phyloP scores from a whole-genome alignment of 306 rosid species.

The Prunus mira region DNA sequence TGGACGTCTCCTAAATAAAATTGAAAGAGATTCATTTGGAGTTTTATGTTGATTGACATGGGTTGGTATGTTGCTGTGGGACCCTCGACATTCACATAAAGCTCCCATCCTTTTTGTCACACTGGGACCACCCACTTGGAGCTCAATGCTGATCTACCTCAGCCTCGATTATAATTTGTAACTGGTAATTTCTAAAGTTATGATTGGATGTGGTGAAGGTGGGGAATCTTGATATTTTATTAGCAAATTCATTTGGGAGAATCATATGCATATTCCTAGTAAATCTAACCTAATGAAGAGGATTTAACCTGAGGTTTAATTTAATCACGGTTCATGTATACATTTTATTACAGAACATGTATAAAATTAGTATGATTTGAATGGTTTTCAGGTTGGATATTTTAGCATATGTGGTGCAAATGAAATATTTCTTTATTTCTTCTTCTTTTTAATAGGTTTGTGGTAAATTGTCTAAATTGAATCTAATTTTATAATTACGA shows the following conservation, averaged over 20 bases:
- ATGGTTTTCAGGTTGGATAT: too few relatives aligned
- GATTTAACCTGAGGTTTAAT: not conserved
- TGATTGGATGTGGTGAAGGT: not conserved
- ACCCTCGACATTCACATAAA: constrained; percentile 36
- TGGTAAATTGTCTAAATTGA: too few relatives aligned
- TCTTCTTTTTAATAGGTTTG: too few relatives aligned
- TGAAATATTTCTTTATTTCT: too few relatives aligned
- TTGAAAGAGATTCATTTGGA: constrained; percentile 45
- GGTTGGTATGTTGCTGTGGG: constrained; percentile 21
- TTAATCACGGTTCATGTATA: too few relatives aligned
- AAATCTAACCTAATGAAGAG: too few relatives aligned
- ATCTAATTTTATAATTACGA: too few relatives aligned
- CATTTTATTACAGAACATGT: too few relatives aligned
- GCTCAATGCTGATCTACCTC: constrained; percentile 16
- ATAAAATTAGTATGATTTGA: too few relatives aligned
- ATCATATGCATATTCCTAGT: not conserved
- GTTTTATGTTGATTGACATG: constrained; percentile 24
- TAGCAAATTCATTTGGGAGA: not conserved
- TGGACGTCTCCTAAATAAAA: constrained; percentile 18
- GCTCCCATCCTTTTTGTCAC: constrained; percentile 43
- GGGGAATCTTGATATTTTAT: not conserved
- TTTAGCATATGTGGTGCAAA: too few relatives aligned
- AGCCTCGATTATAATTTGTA: not conserved
- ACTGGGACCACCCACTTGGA: constrained; percentile 34
- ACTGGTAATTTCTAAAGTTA: not conserved